Evolutionary conservation across 2,329 filamentous ascomycete species (phyloP).

Genomic region (Botryosphaeria dothidea): DNA sequence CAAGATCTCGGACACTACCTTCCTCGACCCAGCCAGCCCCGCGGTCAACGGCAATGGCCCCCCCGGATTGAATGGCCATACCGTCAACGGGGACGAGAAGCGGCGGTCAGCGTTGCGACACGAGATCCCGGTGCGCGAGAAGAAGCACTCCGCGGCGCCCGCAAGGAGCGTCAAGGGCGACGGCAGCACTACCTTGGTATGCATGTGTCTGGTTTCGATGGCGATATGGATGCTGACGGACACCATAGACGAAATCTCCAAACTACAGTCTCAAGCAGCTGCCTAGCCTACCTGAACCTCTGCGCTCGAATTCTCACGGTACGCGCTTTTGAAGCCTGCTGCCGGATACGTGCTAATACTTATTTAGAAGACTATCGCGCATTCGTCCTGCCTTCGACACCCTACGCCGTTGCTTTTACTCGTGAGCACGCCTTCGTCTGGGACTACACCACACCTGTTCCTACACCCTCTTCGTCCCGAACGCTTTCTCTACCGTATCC

Average conservation of each 20-base stretch:
- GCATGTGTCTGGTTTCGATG: conserved; percentile 28
- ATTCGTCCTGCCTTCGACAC: conserved; percentile 59
- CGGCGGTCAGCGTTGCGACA: conserved; percentile 32
- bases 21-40: conserved; percentile 29
- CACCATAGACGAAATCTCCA: conserved; percentile 71
- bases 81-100: conserved; percentile 27
- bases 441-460: conserved; percentile 70
- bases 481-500: conserved; percentile 77
- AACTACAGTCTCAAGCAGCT: conserved; percentile 85
- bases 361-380: conserved; percentile 36
- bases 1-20: conserved; percentile 48
- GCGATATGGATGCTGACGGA: conserved; percentile 15
- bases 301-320: conserved; percentile 68
- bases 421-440: conserved; percentile 83
- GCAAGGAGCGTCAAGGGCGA: conserved; percentile 67
- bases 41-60: conserved; percentile 34
- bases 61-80: conserved; percentile 34
- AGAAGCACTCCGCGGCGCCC: conserved; percentile 30
- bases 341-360: neutral
- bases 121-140: conserved; percentile 43
- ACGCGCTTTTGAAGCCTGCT: conserved; percentile 27
- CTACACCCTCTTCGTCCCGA: conserved; percentile 74
- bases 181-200: conserved; percentile 65
- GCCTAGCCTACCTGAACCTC: conserved; percentile 75
- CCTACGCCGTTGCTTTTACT: conserved; percentile 77